Conservation (phyloP, 139 green algal species). For the Chlamydomonas sp. region DNA sequence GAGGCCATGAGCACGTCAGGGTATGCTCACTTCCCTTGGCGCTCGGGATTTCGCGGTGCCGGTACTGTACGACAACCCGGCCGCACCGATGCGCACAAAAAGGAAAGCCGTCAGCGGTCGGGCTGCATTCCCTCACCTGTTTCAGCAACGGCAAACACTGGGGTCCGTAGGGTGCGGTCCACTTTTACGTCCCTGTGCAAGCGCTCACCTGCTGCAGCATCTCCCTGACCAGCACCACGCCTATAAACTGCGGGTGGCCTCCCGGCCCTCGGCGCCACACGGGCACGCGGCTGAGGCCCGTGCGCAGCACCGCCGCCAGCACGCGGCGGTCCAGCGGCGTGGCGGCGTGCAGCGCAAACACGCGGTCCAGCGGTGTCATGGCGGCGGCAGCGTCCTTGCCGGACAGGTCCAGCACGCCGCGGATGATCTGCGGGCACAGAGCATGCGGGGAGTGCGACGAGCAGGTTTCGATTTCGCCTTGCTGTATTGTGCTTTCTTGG, state of each 20-base stretch:
- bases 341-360: constrained; percentile 84
- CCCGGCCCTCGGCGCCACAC: constrained; percentile 65
- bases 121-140: too few relatives aligned
- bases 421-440: constrained; percentile 40
- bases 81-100: background rate
- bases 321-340: constrained; percentile 31
- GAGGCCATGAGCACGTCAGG: too few relatives aligned
- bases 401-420: constrained; percentile 85
- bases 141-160: background rate
- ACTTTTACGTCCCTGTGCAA: background rate
- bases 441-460: background rate
- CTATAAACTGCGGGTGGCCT: constrained; percentile 50
- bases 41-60: too few relatives aligned
- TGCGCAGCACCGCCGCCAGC: constrained; percentile 65
- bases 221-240: constrained; percentile 88
- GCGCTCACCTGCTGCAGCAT: constrained; percentile 56
- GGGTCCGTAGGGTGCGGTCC: too few relatives aligned
- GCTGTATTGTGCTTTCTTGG: too few relatives aligned
- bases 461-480: too few relatives aligned
- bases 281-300: constrained; percentile 79
- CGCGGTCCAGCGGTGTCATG: constrained; percentile 89
- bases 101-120: too few relatives aligned
- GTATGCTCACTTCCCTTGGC: background rate
- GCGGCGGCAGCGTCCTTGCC: constrained; percentile 75
- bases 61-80: background rate